Evolutionary conservation across 805 yeast species (phyloP), one percentile per base, ranked within the genome.

Genomic region (Cyberlindnera maritima): DNA sequence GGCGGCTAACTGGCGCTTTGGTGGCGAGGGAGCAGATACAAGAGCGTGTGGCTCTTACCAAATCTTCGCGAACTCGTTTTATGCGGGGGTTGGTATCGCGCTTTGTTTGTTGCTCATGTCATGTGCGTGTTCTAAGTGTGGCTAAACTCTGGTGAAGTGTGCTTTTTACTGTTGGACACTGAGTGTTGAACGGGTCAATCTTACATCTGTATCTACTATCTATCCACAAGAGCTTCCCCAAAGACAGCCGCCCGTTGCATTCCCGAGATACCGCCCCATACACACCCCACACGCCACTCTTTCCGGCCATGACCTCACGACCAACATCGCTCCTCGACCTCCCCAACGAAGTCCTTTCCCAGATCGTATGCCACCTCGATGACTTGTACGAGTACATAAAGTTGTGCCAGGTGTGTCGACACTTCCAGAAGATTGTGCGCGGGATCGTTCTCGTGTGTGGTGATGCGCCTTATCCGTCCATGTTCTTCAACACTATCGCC

Each of bases 301-400:
- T 21, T 5, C 25, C 25, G 5, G n/a, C 12, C 14, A 39, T 38
- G 43, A 29, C 11, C 11, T 3, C 42, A 15, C 7, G 17, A 28
- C 29, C 36, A 15, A 13, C 19, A 18, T 41, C 46, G n/a, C 39
- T 52, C 2, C 39, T 46, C 13, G 56, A 43, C 15, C 53, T 59
- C 6, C 63, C 63, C 23, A 44, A 39, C 17, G 63, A 57, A 46
- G 17, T 55, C 0, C 47, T 59, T 4, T n/a, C 44, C 2, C 38
- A 48, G 43, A 43, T 59, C 12, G 25, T 57, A 10, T 26, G 28
- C 8, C 39, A 46, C 1, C 10, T 57, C 6, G 56, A 50, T 21
- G 61, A 59, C 39, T 48, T 55, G 7, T 55, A 49, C 36, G 51
- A 44, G 18, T 52, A 47, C 41, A 36, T 53, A 41, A 31, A 20